Evolutionary conservation across 2,329 filamentous ascomycete genomes (phyloP), one percentile per base, ranked within the genome.

Genomic region (Fonsecaea nubica): DNA sequence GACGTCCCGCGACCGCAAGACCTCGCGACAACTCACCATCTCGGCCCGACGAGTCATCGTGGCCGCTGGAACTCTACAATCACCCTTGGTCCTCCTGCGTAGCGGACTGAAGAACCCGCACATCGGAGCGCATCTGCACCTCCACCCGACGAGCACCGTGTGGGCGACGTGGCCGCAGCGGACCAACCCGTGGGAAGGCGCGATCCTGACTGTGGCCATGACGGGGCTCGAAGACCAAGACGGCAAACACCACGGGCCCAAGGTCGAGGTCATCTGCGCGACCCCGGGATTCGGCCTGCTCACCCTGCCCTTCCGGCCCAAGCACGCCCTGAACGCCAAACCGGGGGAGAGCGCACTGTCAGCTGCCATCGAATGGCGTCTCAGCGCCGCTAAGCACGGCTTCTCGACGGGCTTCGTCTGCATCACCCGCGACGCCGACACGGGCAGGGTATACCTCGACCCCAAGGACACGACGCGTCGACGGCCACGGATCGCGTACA

Each of bases 61-160:
- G n/a, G 87, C 92, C 0, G 86, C 86, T 30, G 93, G 94, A 4
- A 87, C 90, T 0, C 80, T 97, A 62, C 88, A 91, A 74, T 93
- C 88, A 53, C 93, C 94, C 0, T 76, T 94, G 1, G 76, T 97
- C 1, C 82, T 98, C 52, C 81, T 89, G 70, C 89, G 90, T 58
- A 96, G 92, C 67, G 92, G 92, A 1, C 77, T 97, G 58, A 89
- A 86, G 81, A 97, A 96, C 75, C 84, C 84, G 3, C 89, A 97
- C 64, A 90, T 97, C 69, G 94, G 94, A 32, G 86, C 84, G 7
- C 92, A 97, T 73, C 85, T 97, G 3, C 84, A 95, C 73, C 78
- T 97, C 0, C 94, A 98, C 74, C 94, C 93, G 1, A 89, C 77
- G 83, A 63, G 42, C 54, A 32, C 62, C 2, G 56, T 74, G 33